A percentile compares a stretch with the other conserved stretches of the same genome.
Evolutionary conservation across 768 basidiomycete genomes (phyloP).

Genomic region (Cystoderma amianthinum): DNA sequence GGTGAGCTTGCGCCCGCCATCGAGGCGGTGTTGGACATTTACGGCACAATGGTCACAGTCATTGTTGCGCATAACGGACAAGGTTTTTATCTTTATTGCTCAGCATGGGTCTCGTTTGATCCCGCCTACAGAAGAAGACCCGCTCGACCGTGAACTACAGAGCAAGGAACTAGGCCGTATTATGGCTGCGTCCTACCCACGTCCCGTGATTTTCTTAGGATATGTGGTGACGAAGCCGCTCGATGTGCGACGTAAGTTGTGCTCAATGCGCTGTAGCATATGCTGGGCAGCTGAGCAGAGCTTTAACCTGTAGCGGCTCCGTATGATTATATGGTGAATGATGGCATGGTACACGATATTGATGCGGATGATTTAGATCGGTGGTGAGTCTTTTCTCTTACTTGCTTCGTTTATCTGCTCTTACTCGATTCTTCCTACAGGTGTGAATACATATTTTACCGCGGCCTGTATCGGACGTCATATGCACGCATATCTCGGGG

Average conservation of each 20-base stretch:
- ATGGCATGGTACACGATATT: constrained; percentile 76
- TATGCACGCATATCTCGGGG: constrained; percentile 81
- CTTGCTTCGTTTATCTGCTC: background rate
- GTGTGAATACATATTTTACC: constrained; percentile 90
- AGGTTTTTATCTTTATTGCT: constrained; percentile 42
- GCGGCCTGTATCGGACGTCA: constrained; percentile 71
- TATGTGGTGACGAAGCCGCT: constrained; percentile 74
- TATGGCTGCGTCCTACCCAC: constrained; percentile 58
- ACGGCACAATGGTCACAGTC: constrained; percentile 71
- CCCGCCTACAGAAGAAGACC: constrained; percentile 64
- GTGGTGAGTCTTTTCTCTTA: constrained; percentile 38
- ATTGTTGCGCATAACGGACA: constrained; percentile 92
- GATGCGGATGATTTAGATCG: constrained; percentile 66
- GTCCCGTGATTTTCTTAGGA: constrained; percentile 74
- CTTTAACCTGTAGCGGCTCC: constrained; percentile 47
- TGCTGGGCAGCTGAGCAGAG: background rate
- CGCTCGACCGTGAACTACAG: constrained; percentile 83
- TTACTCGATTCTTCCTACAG: constrained; percentile 22
- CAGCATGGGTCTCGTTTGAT: background rate
- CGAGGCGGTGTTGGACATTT: constrained; percentile 75
- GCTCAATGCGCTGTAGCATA: background rate
- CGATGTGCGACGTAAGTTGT: constrained; percentile 51
- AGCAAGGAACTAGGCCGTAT: constrained; percentile 75
- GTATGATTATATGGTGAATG: constrained; percentile 69
- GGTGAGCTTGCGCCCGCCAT: constrained; percentile 90